These are phyloP conservation scores for Aspergillus clavatus DNA, from an alignment of 2,329 filamentous ascomycete genomes.

Conservation along the genomic window DNA sequence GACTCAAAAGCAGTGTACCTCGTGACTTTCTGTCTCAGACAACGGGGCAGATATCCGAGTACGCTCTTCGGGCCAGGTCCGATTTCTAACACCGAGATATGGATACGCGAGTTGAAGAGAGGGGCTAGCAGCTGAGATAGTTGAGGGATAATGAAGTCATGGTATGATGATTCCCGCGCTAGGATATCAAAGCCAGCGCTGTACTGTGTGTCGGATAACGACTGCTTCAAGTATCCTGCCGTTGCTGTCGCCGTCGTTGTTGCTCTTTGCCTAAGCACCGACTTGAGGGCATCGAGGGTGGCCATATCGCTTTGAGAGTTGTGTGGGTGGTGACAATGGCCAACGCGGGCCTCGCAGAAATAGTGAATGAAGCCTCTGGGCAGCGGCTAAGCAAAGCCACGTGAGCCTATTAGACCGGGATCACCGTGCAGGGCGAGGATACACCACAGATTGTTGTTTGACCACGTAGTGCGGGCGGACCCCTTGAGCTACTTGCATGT, in stretches of 20 bases:
- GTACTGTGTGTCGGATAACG: slow-evolving; percentile 44
- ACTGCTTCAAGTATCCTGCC: background rate
- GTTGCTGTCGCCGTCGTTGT: no score
- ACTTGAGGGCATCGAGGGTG: slow-evolving; percentile 33
- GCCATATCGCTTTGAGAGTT: background rate
- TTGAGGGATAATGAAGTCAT: slow-evolving; percentile 47
- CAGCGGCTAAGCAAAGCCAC: background rate
- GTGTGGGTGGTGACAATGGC: background rate
- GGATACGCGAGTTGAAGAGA: slow-evolving; percentile 38
- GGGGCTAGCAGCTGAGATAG: slow-evolving; percentile 41
- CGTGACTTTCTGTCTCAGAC: slow-evolving; percentile 40
- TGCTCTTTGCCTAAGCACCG: slow-evolving; percentile 15
- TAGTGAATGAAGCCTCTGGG: background rate
- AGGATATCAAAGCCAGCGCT: slow-evolving; percentile 47
- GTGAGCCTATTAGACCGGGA: no score
- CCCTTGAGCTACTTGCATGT: no score
- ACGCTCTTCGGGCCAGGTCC: slow-evolving; percentile 55
- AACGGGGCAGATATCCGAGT: slow-evolving; percentile 45
- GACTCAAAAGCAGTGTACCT: slow-evolving; percentile 54
- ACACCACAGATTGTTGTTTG: no score
- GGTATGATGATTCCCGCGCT: slow-evolving; percentile 37
- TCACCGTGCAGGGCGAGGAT: background rate
- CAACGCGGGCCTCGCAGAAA: background rate
- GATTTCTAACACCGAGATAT: slow-evolving; percentile 55
- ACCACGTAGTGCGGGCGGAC: no score